Percentiles rank a stretch among this genome's conserved stretches.
Evolutionary conservation across 768 basidiomycete genomes (phyloP).

Genomic region (Artomyces pyxidatus): DNA sequence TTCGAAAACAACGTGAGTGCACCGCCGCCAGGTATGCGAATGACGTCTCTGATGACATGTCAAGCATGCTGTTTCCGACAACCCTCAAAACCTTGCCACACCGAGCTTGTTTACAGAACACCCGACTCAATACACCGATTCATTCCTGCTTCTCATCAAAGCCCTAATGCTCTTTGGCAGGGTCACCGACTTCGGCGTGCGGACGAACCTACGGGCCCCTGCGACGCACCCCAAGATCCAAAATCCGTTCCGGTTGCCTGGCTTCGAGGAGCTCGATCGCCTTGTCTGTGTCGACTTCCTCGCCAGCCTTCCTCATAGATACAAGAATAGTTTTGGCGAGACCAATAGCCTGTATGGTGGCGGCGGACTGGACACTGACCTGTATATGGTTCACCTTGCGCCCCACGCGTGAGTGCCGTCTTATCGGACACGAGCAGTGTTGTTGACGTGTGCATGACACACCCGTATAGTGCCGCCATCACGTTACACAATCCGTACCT

Average conservation of each 20-base stretch:
- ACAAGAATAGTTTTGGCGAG: constrained; percentile 55
- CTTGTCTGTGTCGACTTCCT: constrained; percentile 63
- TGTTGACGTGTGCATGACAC: constrained; percentile 12
- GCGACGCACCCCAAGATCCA: constrained; percentile 62
- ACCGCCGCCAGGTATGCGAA: constrained; percentile 1
- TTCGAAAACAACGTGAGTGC: constrained; percentile 63
- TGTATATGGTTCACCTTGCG: constrained; percentile 81
- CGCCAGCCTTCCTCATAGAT: constrained; percentile 59
- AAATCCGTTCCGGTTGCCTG: constrained; percentile 59
- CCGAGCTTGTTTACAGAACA: constrained; percentile 63
- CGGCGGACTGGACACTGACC: constrained; percentile 64
- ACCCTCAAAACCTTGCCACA: constrained; percentile 65
- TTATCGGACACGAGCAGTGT: constrained; percentile 2
- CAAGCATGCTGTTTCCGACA: constrained; percentile 55
- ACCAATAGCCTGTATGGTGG: constrained; percentile 48
- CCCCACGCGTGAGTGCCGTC: constrained; percentile 67
- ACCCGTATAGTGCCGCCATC: constrained; percentile 60
- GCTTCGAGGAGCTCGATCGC: constrained; percentile 63
- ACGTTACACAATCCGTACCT: constrained; percentile 82
- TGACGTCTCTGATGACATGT: constrained; percentile 9
- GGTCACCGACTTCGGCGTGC: constrained; percentile 80
- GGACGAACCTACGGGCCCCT: constrained; percentile 60
- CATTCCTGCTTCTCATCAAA: constrained; percentile 76
- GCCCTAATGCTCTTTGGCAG: constrained; percentile 77
- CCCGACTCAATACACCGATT: constrained; percentile 71